A percentile compares a stretch with the other conserved stretches of the same genome.
These are phyloP conservation scores for Thyridium curvatum DNA, from an alignment of 2,329 filamentous ascomycete species.

Conservation along the genomic window DNA sequence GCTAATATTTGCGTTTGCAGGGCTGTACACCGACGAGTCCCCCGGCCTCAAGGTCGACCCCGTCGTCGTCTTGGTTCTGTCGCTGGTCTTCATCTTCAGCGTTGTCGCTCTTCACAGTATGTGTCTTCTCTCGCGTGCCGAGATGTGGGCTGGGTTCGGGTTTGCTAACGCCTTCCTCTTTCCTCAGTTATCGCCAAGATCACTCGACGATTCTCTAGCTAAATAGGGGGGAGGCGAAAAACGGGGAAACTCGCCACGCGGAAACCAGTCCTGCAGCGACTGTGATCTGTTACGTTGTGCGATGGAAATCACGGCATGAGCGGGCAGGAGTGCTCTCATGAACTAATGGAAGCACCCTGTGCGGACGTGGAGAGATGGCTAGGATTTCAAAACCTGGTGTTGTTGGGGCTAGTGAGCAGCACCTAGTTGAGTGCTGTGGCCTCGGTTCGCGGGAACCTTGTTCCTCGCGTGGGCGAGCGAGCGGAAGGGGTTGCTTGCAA, in stretches of 20 bases:
- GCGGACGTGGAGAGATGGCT: no score
- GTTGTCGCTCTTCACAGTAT: constrained; percentile 95
- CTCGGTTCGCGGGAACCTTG: no score
- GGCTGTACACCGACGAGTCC: constrained; percentile 96
- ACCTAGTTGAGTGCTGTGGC: no score
- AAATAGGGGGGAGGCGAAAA: constrained; percentile 6
- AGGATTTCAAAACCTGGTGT: no score
- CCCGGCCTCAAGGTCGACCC: constrained; percentile 97
- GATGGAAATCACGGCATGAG: no score
- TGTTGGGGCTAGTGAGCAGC: no score
- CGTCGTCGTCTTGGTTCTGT: constrained; percentile 92
- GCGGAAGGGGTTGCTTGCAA: background rate
- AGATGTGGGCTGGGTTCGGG: background rate
- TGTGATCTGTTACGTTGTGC: no score
- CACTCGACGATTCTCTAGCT: constrained; percentile 18
- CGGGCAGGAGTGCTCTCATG: no score
- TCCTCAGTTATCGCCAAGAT: constrained; percentile 14
- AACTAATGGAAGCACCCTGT: no score
- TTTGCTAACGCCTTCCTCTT: constrained; percentile 1
- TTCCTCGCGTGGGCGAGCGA: no score
- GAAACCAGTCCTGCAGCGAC: no score
- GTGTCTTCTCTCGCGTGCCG: constrained; percentile 24
- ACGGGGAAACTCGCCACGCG: no score
- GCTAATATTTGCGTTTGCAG: constrained; percentile 30
- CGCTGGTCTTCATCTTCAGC: constrained; percentile 97